Evolutionary conservation across 2,329 filamentous ascomycete genomes (phyloP).

Genomic region (Zelopaecilomyces penicillatus): DNA sequence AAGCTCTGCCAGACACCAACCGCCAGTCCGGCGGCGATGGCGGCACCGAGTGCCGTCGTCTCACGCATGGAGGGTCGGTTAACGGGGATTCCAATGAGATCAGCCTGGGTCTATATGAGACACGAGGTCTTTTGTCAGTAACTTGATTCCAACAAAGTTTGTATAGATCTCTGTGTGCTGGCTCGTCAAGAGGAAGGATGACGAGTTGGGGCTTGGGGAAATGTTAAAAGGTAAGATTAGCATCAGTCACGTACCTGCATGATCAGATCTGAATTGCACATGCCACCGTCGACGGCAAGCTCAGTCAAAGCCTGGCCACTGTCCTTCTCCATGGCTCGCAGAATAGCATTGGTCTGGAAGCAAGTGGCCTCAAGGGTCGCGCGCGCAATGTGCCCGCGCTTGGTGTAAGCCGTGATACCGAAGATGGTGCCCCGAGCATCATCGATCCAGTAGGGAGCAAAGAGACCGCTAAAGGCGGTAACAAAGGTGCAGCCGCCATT

Average conservation of each 20-base stretch:
- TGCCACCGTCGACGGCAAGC: constrained; percentile 75
- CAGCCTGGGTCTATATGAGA: constrained; percentile 57
- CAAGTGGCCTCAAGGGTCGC: constrained; percentile 75
- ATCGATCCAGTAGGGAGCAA: constrained; percentile 80
- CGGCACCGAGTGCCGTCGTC: constrained; percentile 72
- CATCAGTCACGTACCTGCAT: constrained; percentile 49
- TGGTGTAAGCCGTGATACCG: constrained; percentile 68
- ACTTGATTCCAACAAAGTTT: background rate
- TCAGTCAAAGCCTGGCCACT: constrained; percentile 63
- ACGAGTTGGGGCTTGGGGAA: background rate
- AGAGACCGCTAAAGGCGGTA: constrained; percentile 72
- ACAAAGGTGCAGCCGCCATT: constrained; percentile 72
- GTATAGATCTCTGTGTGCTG: background rate
- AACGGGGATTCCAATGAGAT: constrained; percentile 72
- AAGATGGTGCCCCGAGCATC: constrained; percentile 74
- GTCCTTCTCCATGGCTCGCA: constrained; percentile 74
- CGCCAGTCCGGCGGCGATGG: constrained; percentile 74
- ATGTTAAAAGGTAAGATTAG: background rate
- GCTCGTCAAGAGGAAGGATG: no score
- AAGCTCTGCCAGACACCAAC: constrained; percentile 67
- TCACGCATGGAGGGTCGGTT: constrained; percentile 74
- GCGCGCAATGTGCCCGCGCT: constrained; percentile 68
- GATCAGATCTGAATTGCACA: constrained; percentile 71
- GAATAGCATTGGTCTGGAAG: constrained; percentile 75
- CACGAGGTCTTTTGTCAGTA: constrained; percentile 2